These are phyloP conservation scores for Thalassiosira tumida DNA, from an alignment of 352 stramenopile genomes.

Conservation along the genomic window DNA sequence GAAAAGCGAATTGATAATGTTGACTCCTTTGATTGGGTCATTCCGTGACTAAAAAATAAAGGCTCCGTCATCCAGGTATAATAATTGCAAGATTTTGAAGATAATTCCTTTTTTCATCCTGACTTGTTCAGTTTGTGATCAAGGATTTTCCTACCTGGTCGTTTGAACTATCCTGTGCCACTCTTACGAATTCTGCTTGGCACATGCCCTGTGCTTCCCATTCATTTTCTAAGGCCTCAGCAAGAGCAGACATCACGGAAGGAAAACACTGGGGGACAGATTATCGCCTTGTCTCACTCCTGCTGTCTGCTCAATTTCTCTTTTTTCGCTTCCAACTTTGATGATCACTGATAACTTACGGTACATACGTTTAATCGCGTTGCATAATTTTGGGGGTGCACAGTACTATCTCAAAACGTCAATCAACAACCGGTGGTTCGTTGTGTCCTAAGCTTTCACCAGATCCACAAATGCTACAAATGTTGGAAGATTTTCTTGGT, in stretches of 20 bases:
- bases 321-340: constrained; percentile 24
- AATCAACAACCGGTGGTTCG: constrained; percentile 42
- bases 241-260: constrained; percentile 54
- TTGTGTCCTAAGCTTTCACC: constrained; percentile 52
- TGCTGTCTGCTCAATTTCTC: constrained; percentile 11
- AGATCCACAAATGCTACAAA: constrained; percentile 45
- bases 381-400: constrained; percentile 35
- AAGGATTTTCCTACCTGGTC: neutral
- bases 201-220: constrained; percentile 10
- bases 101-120: neutral
- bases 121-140: constrained; percentile 5
- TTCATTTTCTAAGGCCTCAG: constrained; percentile 24
- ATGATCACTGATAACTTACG: constrained; percentile 12
- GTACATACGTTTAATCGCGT: constrained; percentile 35
- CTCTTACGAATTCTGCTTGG: constrained; percentile 7
- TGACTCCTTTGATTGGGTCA: neutral
- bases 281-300: constrained; percentile 41
- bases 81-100: constrained; percentile 1
- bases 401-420: constrained; percentile 37
- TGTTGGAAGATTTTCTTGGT: constrained; percentile 7
- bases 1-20: constrained; percentile 14
- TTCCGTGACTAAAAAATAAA: constrained; percentile 30
- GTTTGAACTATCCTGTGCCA: neutral
- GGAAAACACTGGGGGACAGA: constrained; percentile 39
- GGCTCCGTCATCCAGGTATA: constrained; percentile 45